Base-by-base conservation (phyloP, 331 rosid genomes). In the Quercus lobata region DNA sequence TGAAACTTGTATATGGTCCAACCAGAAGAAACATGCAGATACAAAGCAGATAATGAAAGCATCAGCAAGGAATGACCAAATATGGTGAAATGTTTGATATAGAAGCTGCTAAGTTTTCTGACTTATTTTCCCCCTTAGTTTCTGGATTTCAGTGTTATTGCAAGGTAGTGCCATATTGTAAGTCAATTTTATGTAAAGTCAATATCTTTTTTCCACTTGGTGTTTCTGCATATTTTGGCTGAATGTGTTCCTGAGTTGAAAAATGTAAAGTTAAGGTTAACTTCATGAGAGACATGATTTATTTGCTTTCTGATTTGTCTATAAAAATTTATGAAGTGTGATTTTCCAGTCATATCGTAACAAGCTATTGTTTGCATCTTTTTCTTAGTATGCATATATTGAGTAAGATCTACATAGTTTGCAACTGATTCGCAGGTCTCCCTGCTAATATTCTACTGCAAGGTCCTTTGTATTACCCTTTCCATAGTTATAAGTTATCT, bases 111-210 rank as follows among this genome's bases (percentile, higher is more conserved):
- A 82, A 77, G 71, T 46, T 75, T 55, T 74, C 66, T 56, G 54
- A 63, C 57, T 18, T 77, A 3, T 14, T 69, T n/a, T 56, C 22
- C 56, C 32, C 5, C 1, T 69, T 55, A 34, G 49, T 77, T 73
- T 65, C 57, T 54, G 57, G 68, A 72, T 83, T 83, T 44, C 24
- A 76, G 79, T 54, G 79, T 68, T 15, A 29, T 75, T 84, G 57
- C 57, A 37, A 76, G 79, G 35, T 80, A 66, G 52, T 78, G 62
- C 71, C 49, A 14, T 69, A 60, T 69, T 83, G 44, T 19, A 74
- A 62, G 86, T 75, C 71, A 56, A 44, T 22, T 69, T 72, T 60
- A n/a, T 81, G 82, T 79, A 70, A 80, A 83, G 79, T 72, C 71
- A 62, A 52, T 82, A 34, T 75, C 57, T 76, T 17, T 14, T 35